Conservation (phyloP, 306 rosid genomes). For the Vigna radiata region DNA sequence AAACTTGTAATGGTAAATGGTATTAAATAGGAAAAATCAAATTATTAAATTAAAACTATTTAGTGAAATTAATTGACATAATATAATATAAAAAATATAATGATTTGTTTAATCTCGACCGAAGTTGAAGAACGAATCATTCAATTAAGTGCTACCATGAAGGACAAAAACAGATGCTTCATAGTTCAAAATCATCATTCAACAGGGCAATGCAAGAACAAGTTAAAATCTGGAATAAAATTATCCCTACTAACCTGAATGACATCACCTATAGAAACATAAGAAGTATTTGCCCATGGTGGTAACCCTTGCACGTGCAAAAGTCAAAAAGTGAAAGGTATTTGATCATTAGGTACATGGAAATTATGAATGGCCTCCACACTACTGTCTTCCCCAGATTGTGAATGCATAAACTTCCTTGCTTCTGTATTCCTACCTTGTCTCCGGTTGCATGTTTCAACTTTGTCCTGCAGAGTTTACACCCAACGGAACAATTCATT, state of each 20-base stretch:
- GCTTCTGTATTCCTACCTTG: slow-evolving; percentile 48
- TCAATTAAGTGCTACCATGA: background rate
- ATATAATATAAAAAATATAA: too few species aligned
- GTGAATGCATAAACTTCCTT: slow-evolving; percentile 36
- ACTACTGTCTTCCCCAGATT: slow-evolving; percentile 43
- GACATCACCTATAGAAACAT: slow-evolving; percentile 75
- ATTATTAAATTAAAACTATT: too few species aligned
- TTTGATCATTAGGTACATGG: slow-evolving; percentile 51
- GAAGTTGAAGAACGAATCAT: slow-evolving; percentile 7
- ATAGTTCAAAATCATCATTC: background rate
- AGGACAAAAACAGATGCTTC: slow-evolving; percentile 14
- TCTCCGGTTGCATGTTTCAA: slow-evolving; percentile 36
- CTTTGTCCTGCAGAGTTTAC: slow-evolving; percentile 48
- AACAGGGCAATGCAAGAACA: slow-evolving; percentile 3
- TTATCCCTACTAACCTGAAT: slow-evolving; percentile 73
- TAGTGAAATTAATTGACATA: too few species aligned
- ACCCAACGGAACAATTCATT: slow-evolving; percentile 12
- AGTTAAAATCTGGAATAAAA: background rate
- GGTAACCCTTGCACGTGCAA: slow-evolving; percentile 79
- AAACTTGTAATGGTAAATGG: too few species aligned
- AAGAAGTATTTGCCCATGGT: slow-evolving; percentile 85
- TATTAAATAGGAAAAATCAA: too few species aligned
- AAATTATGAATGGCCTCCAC: slow-evolving; percentile 73
- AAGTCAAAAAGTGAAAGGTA: slow-evolving; percentile 79
- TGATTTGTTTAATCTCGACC: slow-evolving; percentile 4